Evolutionary conservation across 2,329 filamentous ascomycete species (phyloP).

Genomic region (Trichophyton verrucosum): DNA sequence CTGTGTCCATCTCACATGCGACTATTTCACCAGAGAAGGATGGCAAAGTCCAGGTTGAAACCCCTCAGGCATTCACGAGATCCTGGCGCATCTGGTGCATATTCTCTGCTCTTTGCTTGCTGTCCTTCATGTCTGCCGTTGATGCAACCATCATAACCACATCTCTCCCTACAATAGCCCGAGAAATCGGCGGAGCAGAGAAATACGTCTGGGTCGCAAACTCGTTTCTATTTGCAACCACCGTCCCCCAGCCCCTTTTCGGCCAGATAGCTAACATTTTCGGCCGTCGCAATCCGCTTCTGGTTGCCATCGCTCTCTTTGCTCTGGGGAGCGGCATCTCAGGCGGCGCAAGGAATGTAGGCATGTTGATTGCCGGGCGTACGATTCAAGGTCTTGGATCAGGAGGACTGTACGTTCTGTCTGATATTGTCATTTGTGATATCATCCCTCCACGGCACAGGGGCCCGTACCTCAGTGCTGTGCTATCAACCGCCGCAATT

Average conservation of each 20-base stretch:
- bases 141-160: conserved; percentile 30
- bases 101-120: conserved; percentile 3
- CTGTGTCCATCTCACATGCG: neutral
- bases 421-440: conserved; percentile 40
- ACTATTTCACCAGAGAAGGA: neutral
- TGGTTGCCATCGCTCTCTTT: conserved; percentile 35
- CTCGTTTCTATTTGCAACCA: conserved; percentile 19
- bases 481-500: conserved; percentile 36
- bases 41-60: neutral
- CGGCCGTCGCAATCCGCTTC: conserved; percentile 34
- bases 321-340: conserved; percentile 41
- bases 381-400: conserved; percentile 40
- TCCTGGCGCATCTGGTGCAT: conserved; percentile 5
- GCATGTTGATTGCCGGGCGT: conserved; percentile 37
- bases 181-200: conserved; percentile 19
- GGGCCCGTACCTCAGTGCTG: conserved; percentile 25
- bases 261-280: conserved; percentile 42
- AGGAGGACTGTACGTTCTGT: conserved; percentile 37
- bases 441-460: conserved; percentile 37
- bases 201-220: conserved; percentile 25
- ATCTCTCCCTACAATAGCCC: conserved; percentile 27
- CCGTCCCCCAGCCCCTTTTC: conserved; percentile 37
- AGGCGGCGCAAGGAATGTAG: conserved; percentile 33
- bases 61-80: neutral
- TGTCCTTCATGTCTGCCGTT: conserved; percentile 21